Percentiles rank a stretch among this genome's conserved stretches.
Evolutionary conservation across 1,139 yeast genomes (phyloP).

Genomic region (Zygosaccharomyces sapae): DNA sequence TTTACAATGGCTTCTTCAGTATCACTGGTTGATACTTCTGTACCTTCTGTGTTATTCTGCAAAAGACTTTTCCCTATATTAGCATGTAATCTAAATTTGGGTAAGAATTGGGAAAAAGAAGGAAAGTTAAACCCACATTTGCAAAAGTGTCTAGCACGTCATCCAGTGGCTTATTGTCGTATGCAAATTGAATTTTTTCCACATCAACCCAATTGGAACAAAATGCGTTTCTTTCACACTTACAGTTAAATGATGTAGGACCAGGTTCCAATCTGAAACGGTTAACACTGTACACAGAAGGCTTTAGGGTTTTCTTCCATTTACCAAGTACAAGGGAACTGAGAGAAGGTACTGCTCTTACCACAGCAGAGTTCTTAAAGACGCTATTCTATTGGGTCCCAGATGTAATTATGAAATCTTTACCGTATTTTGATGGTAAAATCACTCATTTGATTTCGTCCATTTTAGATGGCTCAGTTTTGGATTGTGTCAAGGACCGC

Average conservation of each 20-base stretch:
- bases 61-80: constrained; percentile 27
- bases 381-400: constrained; percentile 27
- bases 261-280: constrained; percentile 20
- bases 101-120: constrained; percentile 19
- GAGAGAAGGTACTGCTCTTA: constrained; percentile 21
- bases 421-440: constrained; percentile 28
- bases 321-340: constrained; percentile 23
- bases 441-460: constrained; percentile 27
- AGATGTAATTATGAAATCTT: constrained; percentile 27
- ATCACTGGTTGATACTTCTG: constrained; percentile 20
- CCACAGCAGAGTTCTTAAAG: constrained; percentile 27
- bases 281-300: constrained; percentile 31
- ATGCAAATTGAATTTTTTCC: constrained; percentile 33
- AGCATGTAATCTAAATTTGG: constrained; percentile 20
- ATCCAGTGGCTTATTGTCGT: constrained; percentile 22
- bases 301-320: constrained; percentile 32
- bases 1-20: constrained; percentile 30
- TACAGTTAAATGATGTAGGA: constrained; percentile 22
- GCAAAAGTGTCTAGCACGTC: constrained; percentile 24
- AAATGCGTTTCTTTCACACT: constrained; percentile 21
- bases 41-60: constrained; percentile 28
- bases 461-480: constrained; percentile 27
- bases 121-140: constrained; percentile 23
- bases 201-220: constrained; percentile 28
- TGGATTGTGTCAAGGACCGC: constrained; percentile 20